A percentile compares a stretch with the other conserved stretches of the same genome.
phyloP scores from a whole-genome alignment of 2,329 filamentous ascomycete genomes.

The Scytalidium lignicola region DNA sequence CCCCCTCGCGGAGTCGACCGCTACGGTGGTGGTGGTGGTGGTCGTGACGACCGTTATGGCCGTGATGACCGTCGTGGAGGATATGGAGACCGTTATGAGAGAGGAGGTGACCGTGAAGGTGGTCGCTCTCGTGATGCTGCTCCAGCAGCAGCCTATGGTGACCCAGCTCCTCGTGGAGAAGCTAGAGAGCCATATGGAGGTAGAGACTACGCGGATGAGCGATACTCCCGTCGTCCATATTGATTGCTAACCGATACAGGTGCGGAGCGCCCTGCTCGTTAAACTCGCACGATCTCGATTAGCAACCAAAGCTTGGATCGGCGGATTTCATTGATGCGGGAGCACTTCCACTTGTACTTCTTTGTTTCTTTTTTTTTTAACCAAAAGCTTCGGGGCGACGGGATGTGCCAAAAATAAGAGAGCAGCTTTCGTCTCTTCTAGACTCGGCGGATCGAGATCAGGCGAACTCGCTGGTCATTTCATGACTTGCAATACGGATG shows the following conservation, averaged over 20 bases:
- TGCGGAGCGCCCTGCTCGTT: conserved; percentile 32
- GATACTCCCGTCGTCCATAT: conserved; percentile 28
- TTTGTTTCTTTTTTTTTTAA: conserved; percentile 19
- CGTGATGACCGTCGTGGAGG: conserved; percentile 41
- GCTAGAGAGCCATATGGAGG: conserved; percentile 38
- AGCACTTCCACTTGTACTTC: conserved; percentile 25
- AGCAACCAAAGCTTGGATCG: conserved; percentile 28
- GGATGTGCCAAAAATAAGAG: conserved; percentile 24
- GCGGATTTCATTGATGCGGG: conserved; percentile 31
- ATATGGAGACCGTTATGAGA: conserved; percentile 35
- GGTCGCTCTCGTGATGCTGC: conserved; percentile 33
- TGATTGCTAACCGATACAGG: conserved; percentile 30
- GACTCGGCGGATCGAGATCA: conserved; percentile 23
- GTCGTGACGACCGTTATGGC: conserved; percentile 28
- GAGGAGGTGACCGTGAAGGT: conserved; percentile 43
- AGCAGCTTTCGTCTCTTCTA: conserved; percentile 14
- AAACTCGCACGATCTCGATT: conserved; percentile 28
- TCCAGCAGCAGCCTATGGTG: conserved; percentile 35
- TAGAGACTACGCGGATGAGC: conserved; percentile 31
- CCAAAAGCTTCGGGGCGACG: conserved; percentile 29
- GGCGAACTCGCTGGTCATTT: conserved; percentile 21
- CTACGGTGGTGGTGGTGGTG: conserved; percentile 19
- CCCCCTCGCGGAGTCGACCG: conserved; percentile 32
- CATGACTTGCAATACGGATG: conserved; percentile 23
- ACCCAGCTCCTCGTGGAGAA: conserved; percentile 37